Evolutionary conservation across 179 eudicot genomes (phyloP), one percentile per base, ranked within the genome.

Genomic region (Heliamphora pulchella): DNA sequence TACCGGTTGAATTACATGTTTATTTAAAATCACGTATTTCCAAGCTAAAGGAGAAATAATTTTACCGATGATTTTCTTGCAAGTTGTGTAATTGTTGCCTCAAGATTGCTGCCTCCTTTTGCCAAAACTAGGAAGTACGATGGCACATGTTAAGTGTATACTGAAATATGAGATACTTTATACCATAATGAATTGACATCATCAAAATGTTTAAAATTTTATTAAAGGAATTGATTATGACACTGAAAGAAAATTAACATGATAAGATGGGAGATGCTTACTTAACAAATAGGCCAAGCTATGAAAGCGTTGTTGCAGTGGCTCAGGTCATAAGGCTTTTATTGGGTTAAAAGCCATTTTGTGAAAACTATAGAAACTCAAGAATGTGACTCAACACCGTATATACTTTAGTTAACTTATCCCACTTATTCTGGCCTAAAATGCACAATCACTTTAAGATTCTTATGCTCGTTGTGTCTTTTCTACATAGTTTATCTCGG

Each of bases 21-120:
- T n/a, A 41, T 57, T 67, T 67, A 17, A 22, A 8, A 18, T 43
- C 20, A 31, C 41, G 67, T 3, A 75, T 75, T 75, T 9, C 53
- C 17, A 44, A 75, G 78, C 67, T 67, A 67, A n/a, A 22, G 51
- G 68, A 70, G 47, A 78, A 53, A 43, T 8, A 39, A 39, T 66
- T 68, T 87, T 31, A 93, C 97, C 96, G 76, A 64, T 93, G 96
- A 78, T 84, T 90, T 82, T 87, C 93, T 87, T 92, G 96, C 87
- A 91, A 84, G 86, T 83, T 88, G 74, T 92, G 93, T 62, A 93
- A 81, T 82, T 93, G 96, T 73, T 90, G 96, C 84, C 86, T 87
- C 76, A 93, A 80, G 88, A 86, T 87, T 79, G 90, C 89, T 59
- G 89, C 96, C 88, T 93, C 94, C 85, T 90, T 81, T 84, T 93